These are phyloP conservation scores for Russula foetens DNA, from an alignment of 768 basidiomycete species.

Conservation along the genomic window DNA sequence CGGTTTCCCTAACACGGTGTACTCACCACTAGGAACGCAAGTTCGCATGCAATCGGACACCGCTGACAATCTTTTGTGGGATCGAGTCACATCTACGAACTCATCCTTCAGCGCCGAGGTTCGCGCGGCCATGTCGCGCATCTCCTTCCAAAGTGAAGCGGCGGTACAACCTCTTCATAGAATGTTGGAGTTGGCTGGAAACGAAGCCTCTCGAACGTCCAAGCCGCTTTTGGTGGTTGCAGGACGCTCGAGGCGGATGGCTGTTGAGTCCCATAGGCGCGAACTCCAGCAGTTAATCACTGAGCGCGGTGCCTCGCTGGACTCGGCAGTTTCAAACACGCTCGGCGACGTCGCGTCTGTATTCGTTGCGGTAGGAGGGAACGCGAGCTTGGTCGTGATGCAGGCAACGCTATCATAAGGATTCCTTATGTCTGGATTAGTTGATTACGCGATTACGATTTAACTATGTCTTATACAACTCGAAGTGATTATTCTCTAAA, in stretches of 20 bases:
- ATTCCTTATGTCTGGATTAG: background rate
- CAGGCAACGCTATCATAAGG: conserved; percentile 33
- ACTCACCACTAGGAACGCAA: conserved; percentile 55
- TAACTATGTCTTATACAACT: too few species aligned
- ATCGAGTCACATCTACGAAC: conserved; percentile 40
- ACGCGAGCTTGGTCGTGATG: conserved; percentile 46
- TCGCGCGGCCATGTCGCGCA: conserved; percentile 45
- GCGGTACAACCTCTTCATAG: conserved; percentile 49
- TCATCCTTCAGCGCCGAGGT: conserved; percentile 25
- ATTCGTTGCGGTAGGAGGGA: conserved; percentile 45
- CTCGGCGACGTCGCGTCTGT: conserved; percentile 71
- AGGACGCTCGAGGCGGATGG: conserved; percentile 70
- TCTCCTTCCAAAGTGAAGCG: conserved; percentile 47
- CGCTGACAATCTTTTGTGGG: conserved; percentile 77
- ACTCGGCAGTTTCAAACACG: conserved; percentile 57
- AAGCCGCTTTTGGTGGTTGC: conserved; percentile 52
- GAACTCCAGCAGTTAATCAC: conserved; percentile 49
- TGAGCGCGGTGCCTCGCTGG: conserved; percentile 35
- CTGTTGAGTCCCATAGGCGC: conserved; percentile 44
- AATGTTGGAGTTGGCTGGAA: conserved; percentile 37
- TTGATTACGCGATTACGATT: too few species aligned
- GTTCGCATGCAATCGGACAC: conserved; percentile 67
- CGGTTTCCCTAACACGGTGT: conserved; percentile 61
- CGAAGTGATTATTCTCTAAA: background rate
- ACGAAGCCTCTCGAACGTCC: conserved; percentile 26